Conservation (phyloP, 345 rosid species). For the Abelmoschus esculentus region DNA sequence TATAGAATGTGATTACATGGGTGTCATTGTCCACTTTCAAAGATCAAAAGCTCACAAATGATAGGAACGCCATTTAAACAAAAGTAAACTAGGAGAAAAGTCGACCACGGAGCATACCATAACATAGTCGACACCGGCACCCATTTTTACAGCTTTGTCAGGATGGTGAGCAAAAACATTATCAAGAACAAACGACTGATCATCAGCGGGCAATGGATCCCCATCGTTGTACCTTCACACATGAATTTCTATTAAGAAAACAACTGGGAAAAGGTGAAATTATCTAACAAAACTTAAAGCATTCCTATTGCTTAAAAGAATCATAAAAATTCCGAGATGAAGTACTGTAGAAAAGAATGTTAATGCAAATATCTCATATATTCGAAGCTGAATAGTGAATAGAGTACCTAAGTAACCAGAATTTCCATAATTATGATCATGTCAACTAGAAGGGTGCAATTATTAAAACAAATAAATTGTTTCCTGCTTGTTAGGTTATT, state of each 20-base stretch:
- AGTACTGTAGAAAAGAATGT: background rate
- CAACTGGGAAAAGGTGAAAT: background rate
- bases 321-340: background rate
- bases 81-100: background rate
- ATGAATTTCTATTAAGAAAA: conserved; percentile 17
- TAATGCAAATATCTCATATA: background rate
- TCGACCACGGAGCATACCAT: conserved; percentile 36
- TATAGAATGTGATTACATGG: background rate
- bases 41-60: background rate
- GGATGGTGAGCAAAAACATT: conserved; percentile 71
- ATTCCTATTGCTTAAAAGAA: background rate
- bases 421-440: background rate
- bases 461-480: background rate
- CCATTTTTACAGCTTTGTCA: conserved; percentile 57
- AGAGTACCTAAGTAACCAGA: background rate
- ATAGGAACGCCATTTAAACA: background rate
- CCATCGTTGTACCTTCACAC: conserved; percentile 70
- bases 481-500: background rate
- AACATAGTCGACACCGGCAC: conserved; percentile 64
- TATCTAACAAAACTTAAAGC: background rate
- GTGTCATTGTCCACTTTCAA: background rate
- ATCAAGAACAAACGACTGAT: conserved; percentile 53
- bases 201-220: conserved; percentile 60
- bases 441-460: background rate
- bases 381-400: too few species aligned